Percentiles rank a stretch among this genome's conserved stretches.
phyloP scores from a whole-genome alignment of 2,329 filamentous ascomycete species.

The Trichothecium roseum region DNA sequence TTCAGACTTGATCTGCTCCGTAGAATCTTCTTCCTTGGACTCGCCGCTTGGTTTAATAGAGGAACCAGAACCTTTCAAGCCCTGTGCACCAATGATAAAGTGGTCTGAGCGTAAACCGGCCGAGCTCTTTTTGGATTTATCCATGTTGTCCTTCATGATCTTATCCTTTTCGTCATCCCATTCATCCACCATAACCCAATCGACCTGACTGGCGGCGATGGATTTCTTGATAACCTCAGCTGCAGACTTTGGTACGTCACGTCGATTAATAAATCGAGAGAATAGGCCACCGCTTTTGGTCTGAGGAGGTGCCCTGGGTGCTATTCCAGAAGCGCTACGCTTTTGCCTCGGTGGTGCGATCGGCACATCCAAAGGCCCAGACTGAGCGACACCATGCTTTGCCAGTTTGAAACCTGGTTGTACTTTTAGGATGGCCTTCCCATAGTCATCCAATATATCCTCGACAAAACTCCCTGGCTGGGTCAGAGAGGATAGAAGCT shows the following conservation, averaged over 20 bases:
- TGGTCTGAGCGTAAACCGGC: slow-evolving; percentile 34
- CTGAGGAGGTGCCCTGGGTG: too few species aligned
- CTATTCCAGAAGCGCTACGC: too few species aligned
- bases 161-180: slow-evolving; percentile 47
- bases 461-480: slow-evolving; percentile 57
- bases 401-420: slow-evolving; percentile 32
- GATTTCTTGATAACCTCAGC: slow-evolving; percentile 13
- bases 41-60: slow-evolving; percentile 2
- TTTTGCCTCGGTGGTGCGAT: too few species aligned
- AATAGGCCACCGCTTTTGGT: too few species aligned
- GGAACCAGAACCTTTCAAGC: slow-evolving; percentile 69
- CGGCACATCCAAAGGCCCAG: too few species aligned
- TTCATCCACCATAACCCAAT: slow-evolving; percentile 62
- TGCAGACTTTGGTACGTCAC: too few species aligned
- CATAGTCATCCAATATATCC: slow-evolving; percentile 49
- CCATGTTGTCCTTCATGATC: slow-evolving; percentile 27
- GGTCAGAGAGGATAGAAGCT: slow-evolving; percentile 79
- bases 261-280: too few species aligned
- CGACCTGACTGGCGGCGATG: slow-evolving; percentile 62
- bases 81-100: slow-evolving; percentile 76
- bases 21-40: not conserved
- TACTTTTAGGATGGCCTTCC: slow-evolving; percentile 43
- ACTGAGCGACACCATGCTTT: too few species aligned
- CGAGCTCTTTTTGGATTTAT: slow-evolving; percentile 13
- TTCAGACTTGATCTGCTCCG: too few species aligned